Evolutionary conservation across 805 yeast genomes (phyloP), one percentile per base, ranked within the genome.

Genomic region (Wickerhamiella hasegawae): DNA sequence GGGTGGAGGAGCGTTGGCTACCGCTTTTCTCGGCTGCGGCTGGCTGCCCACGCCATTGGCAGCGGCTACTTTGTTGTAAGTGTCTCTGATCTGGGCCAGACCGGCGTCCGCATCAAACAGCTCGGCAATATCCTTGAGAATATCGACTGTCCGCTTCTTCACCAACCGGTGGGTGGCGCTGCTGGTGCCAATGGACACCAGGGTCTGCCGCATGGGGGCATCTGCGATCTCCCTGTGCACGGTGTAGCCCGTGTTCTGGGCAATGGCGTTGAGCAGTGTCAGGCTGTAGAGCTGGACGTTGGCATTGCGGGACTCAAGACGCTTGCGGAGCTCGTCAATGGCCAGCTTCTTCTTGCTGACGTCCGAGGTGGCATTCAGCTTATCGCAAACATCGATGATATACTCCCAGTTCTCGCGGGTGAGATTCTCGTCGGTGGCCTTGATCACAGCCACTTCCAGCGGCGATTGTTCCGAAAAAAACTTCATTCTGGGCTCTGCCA

Each of bases 191-290:
- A 83, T 57, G 36, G 62, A 59, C 21, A 63, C 47, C 30, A 79
- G 54, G 8, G 60, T 45, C 22, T 54, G 53, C 14, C 75, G 68
- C 47, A 76, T 75, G 3, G 59, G 44, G 42, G 66, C 64, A 16
- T 78, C 65, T 15, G 80, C 73, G 25, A 79, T 67, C 44, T 70
- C 73, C 31, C 64, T 73, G 45, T 69, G 71, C 59, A 73, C 65
- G 50, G 72, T 64, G 10, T 82, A 70, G 3, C 85, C 85, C 53
- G 87, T 77, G 52, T 78, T 79, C 50, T 77, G 83, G 2, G 83
- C 81, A 20, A 79, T 47, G 4, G 83, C 69, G 20, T 68, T 65
- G 16, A 75, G 47, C 30, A 62, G 49, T 8, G 63, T 58, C 33
- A 79, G 48, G 0, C 78, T 56, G 48, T 80, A 63, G 34, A 79